A percentile compares a stretch with the other conserved stretches of the same genome.
phyloP scores from a whole-genome alignment of 306 rosid genomes.

The Pachyrhizus erosus region DNA sequence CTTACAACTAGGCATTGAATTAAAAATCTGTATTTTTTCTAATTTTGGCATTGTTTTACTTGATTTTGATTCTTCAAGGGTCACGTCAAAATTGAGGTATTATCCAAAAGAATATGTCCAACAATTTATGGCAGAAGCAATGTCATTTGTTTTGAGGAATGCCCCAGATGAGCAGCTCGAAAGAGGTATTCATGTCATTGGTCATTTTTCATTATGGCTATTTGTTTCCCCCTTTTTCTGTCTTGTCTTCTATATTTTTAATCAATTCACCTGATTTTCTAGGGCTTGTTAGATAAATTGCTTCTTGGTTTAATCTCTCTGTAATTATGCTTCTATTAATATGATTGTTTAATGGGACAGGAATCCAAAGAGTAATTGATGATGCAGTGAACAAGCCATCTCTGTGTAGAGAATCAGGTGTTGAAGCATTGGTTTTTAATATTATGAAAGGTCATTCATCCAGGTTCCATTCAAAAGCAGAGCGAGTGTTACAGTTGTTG shows the following conservation, averaged over 20 bases:
- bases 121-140: conserved; percentile 83
- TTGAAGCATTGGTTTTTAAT: conserved; percentile 67
- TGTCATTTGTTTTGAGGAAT: conserved; percentile 81
- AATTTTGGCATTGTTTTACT: conserved; percentile 31
- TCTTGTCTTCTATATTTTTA: neutral
- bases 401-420: conserved; percentile 60
- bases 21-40: conserved; percentile 24
- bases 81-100: conserved; percentile 71
- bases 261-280: neutral
- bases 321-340: conserved; percentile 5
- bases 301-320: conserved; percentile 7
- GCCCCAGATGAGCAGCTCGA: conserved; percentile 75
- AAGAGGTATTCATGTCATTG: conserved; percentile 61
- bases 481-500: conserved; percentile 67
- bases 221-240: neutral
- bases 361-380: conserved; percentile 51
- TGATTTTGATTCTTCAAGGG: conserved; percentile 57
- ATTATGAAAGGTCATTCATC: conserved; percentile 76
- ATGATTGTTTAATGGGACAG: conserved; percentile 33
- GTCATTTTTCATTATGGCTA: neutral
- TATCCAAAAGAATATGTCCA: conserved; percentile 82
- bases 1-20: conserved; percentile 1
- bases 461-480: conserved; percentile 89
- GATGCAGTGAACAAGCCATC: conserved; percentile 76
- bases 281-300: neutral